phyloP scores from a whole-genome alignment of 495 filamentous ascomycete genomes.

The Neurospora hispaniola region DNA sequence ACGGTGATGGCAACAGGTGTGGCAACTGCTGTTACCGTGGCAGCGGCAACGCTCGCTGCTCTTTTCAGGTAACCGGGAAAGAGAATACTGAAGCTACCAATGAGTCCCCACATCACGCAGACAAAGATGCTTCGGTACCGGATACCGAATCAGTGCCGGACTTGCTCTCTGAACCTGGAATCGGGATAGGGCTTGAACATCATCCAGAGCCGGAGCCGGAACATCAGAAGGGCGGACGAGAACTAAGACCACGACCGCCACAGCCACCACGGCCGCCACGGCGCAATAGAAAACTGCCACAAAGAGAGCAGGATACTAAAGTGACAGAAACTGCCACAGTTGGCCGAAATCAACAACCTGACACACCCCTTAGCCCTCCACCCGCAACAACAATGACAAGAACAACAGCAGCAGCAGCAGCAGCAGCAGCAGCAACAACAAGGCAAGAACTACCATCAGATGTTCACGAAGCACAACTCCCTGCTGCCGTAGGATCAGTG shows the following conservation, averaged over 20 bases:
- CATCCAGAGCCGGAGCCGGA: neutral
- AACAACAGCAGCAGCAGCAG: neutral
- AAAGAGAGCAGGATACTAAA: neutral
- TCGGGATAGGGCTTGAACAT: neutral
- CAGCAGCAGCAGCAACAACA: neutral
- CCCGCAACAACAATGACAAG: neutral
- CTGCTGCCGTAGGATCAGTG: neutral
- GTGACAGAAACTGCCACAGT: neutral
- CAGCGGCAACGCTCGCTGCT: neutral
- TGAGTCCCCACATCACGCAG: neutral
- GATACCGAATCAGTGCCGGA: neutral
- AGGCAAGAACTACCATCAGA: neutral
- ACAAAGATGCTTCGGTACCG: neutral
- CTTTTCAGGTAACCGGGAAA: neutral
- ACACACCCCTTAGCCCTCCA: neutral
- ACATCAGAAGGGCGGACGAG: neutral
- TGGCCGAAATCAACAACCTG: neutral
- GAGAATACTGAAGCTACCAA: neutral
- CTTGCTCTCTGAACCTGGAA: neutral
- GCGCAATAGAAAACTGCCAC: neutral
- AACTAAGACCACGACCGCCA: neutral
- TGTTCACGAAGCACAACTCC: neutral
- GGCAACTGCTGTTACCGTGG: neutral
- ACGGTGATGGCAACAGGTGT: neutral
- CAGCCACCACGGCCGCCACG: neutral